These are phyloP conservation scores for Papiliotrema laurentii DNA, from an alignment of 1,284 basidiomycete species.

Conservation along the genomic window DNA sequence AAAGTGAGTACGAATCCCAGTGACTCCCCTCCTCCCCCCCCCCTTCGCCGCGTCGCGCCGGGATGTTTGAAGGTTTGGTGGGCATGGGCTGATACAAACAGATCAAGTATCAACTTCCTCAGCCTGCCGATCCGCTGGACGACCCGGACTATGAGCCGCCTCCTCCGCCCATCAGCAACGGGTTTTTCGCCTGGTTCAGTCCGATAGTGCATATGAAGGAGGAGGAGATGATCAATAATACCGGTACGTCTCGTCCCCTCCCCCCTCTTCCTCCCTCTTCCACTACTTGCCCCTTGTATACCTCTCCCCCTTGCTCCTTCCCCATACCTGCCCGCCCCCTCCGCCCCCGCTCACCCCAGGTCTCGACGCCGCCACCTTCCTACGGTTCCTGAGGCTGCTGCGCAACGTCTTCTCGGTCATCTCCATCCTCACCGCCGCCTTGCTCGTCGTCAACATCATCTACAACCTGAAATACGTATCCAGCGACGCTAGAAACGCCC, in stretches of 20 bases:
- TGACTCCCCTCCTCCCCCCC: neutral
- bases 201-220: slow-evolving; percentile 82
- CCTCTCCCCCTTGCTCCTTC: no score
- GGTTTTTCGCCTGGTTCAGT: slow-evolving; percentile 80
- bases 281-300: no score
- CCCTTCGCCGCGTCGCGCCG: no score
- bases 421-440: slow-evolving; percentile 62
- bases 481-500: slow-evolving; percentile 51
- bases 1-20: slow-evolving; percentile 52
- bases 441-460: slow-evolving; percentile 60
- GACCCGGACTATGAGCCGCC: slow-evolving; percentile 43
- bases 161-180: slow-evolving; percentile 64
- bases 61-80: no score
- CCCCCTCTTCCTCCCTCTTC: no score
- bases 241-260: slow-evolving; percentile 55
- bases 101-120: slow-evolving; percentile 66
- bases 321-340: no score
- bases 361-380: slow-evolving; percentile 86
- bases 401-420: slow-evolving; percentile 62
- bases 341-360: slow-evolving; percentile 46
- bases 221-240: slow-evolving; percentile 78
- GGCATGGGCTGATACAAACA: no score
- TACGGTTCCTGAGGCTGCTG: slow-evolving; percentile 85
- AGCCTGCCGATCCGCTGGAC: slow-evolving; percentile 24
- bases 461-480: slow-evolving; percentile 66